Percentiles rank a stretch among this genome's conserved stretches.
Conservation (phyloP, 768 basidiomycete genomes). For the Termitomyces sp. region DNA sequence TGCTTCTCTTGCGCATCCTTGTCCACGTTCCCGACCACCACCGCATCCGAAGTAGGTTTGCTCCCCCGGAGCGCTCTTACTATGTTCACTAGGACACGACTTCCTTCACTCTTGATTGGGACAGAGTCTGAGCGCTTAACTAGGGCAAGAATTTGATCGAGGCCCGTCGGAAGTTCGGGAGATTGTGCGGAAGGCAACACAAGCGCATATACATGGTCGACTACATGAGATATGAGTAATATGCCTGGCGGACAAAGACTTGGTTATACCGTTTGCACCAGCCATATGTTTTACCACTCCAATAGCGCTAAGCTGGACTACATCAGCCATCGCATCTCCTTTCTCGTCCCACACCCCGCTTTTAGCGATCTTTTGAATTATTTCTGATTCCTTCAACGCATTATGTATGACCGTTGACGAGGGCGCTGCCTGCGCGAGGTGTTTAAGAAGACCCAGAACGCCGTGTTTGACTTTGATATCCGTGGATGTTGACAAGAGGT, state of each 20-base stretch:
- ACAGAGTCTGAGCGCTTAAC: conserved; percentile 75
- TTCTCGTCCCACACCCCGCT: conserved; percentile 69
- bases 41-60: conserved; percentile 27
- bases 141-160: conserved; percentile 70
- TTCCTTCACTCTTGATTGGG: conserved; percentile 84
- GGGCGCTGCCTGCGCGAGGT: conserved; percentile 69
- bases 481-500: conserved; percentile 46
- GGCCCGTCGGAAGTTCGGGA: conserved; percentile 35
- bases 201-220: conserved; percentile 45
- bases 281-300: conserved; percentile 89
- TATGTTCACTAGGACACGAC: conserved; percentile 82
- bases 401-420: conserved; percentile 42
- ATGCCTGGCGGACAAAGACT: background rate
- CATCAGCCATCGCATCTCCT: conserved; percentile 74
- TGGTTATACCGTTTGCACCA: conserved; percentile 57
- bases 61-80: conserved; percentile 72
- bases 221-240: conserved; percentile 16
- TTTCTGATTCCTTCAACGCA: conserved; percentile 51
- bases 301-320: conserved; percentile 84
- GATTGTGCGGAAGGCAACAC: conserved; percentile 36
- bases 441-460: conserved; percentile 79
- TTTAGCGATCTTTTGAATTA: conserved; percentile 55
- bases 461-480: conserved; percentile 89
- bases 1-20: conserved; percentile 35
- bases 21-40: conserved; percentile 17